Evolutionary conservation across 495 filamentous ascomycete genomes (phyloP), one percentile per base, ranked within the genome.

Genomic region (Neurospora africana): DNA sequence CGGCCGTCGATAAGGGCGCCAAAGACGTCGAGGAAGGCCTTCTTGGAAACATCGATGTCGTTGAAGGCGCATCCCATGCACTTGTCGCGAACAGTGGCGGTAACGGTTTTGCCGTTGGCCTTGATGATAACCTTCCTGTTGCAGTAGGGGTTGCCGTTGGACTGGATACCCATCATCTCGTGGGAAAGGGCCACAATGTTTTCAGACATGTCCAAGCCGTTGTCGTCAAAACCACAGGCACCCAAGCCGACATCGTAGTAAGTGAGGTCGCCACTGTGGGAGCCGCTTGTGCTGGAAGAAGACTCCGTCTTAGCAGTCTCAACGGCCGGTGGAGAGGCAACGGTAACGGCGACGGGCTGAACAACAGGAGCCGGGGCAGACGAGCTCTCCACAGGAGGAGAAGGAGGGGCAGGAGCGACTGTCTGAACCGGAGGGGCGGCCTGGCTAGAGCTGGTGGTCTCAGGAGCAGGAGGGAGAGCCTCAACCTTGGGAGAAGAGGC

Each of bases 71-170:
- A 94, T 76, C 91, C 90, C 78, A 86, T 86, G 84, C 92, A 95
- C 82, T 92, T 91, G 86, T 95, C 92, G 47, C 87, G 87, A 68
- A 93, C 87, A 15, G 70, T 84, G 43, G 87, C 91, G 5, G 74
- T 83, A 68, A 77, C 76, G 21, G 86, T 86, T 79, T 87, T 87
- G 80, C 89, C 90, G 38, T 80, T 78, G 58, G 75, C 76, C 30
- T 73, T 80, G 82, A 94, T 86, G 44, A 85, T 89, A 79, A 92
- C 88, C 53, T 80, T 86, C 81, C 87, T 86, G 79, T 87, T 89
- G 81, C 92, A 95, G 81, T 86, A 86, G 47, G 83, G 82, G 79
- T 93, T 86, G 69, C 82, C 82, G 71, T 84, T 85, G 76, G 80
- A 80, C 75, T 83, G 82, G 37, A 83, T 76, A 69, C 85, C 83